Conservation (phyloP, 106 monocot genomes). For the Acorus calamus region DNA sequence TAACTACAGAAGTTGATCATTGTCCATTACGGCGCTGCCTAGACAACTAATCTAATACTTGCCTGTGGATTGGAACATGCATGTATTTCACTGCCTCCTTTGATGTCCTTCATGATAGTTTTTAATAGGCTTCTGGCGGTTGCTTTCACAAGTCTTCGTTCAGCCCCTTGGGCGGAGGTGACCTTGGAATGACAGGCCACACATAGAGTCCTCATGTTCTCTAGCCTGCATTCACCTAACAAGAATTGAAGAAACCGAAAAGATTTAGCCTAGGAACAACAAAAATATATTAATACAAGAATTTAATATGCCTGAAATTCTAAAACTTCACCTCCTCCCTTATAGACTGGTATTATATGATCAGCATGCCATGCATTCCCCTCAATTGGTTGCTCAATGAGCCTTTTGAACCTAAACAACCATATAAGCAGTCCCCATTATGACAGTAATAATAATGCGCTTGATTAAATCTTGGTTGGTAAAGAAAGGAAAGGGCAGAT, state of each 20-base stretch:
- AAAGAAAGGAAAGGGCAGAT: no score
- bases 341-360: slow-evolving; percentile 83
- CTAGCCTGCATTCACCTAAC: slow-evolving; percentile 80
- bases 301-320: not conserved
- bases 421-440: not conserved
- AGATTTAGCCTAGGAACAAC: not conserved
- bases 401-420: slow-evolving; percentile 56
- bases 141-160: slow-evolving; percentile 18
- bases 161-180: slow-evolving; percentile 53
- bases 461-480: no score
- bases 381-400: slow-evolving; percentile 66
- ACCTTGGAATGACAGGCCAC: slow-evolving; percentile 90
- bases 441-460: no score
- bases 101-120: slow-evolving; percentile 33
- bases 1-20: no score
- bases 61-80: no score
- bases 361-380: slow-evolving; percentile 99
- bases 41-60: no score
- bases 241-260: not conserved
- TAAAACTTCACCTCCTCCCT: slow-evolving; percentile 67
- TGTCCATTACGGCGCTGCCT: no score
- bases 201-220: slow-evolving; percentile 96
- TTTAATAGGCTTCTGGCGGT: slow-evolving; percentile 62
- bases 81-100: not conserved
- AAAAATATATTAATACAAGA: not conserved